Evolutionary conservation across 768 basidiomycete genomes (phyloP).

Genomic region (Fibroporia radiculosa): DNA sequence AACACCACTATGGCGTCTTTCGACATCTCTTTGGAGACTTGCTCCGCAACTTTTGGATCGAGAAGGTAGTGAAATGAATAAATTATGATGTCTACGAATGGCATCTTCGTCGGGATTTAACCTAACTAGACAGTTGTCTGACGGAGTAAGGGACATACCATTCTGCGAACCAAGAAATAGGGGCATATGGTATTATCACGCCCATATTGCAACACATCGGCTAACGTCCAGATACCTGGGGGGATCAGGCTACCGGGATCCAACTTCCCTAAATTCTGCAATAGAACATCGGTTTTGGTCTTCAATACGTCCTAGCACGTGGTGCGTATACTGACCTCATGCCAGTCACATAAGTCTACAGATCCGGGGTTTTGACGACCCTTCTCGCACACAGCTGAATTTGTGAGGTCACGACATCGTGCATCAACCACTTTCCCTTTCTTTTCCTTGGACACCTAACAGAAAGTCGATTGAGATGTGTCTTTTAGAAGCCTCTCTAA

Average conservation of each 20-base stretch:
- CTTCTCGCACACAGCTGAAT: conserved; percentile 73
- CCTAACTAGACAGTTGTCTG: not conserved
- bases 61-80: conserved; percentile 99
- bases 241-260: conserved; percentile 81
- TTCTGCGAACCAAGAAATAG: conserved; percentile 92
- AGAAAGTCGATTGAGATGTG: too few species aligned
- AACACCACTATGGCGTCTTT: conserved; percentile 99
- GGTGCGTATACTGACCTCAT: conserved; percentile 56
- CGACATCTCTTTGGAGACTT: conserved; percentile 95
- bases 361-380: conserved; percentile 83
- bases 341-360: conserved; percentile 88
- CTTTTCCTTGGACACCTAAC: conserved; percentile 92
- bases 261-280: conserved; percentile 71
- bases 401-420: conserved; percentile 91
- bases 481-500: too few species aligned
- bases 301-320: not conserved
- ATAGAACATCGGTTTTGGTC: conserved; percentile 2
- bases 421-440: conserved; percentile 98
- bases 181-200: conserved; percentile 84
- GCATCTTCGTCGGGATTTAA: conserved; percentile 51
- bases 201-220: conserved; percentile 86
- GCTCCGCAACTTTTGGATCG: conserved; percentile 98
- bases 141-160: conserved; percentile 48
- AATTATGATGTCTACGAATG: conserved; percentile 92
- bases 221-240: conserved; percentile 87